These are phyloP conservation scores for Metschnikowia proteae DNA, from an alignment of 805 yeast genomes.

Conservation along the genomic window DNA sequence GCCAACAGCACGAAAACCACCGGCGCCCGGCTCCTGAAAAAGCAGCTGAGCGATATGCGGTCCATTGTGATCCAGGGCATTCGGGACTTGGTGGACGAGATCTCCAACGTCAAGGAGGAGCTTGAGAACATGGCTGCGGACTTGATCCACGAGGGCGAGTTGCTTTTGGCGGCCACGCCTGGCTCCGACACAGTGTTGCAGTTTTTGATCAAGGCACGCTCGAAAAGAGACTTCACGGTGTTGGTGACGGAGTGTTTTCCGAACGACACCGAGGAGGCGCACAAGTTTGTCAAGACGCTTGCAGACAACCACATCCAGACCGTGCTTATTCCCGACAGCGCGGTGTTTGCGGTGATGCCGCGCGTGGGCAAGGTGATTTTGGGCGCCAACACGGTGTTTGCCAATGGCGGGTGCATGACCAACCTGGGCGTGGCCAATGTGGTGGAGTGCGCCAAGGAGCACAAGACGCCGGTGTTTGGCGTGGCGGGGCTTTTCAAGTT, in stretches of 20 bases:
- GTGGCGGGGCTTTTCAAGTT: conserved; percentile 92
- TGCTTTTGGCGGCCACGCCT: conserved; percentile 89
- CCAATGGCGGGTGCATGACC: conserved; percentile 92
- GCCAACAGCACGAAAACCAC: conserved; percentile 22
- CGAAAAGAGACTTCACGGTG: conserved; percentile 88
- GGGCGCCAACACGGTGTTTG: conserved; percentile 89
- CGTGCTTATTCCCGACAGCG: conserved; percentile 86
- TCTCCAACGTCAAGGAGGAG: conserved; percentile 83
- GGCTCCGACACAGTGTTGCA: conserved; percentile 84
- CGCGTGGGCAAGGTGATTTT: conserved; percentile 94
- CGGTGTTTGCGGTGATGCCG: conserved; percentile 93
- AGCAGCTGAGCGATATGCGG: conserved; percentile 61
- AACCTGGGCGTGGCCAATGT: conserved; percentile 89
- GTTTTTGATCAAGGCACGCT: conserved; percentile 79
- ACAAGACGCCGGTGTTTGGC: conserved; percentile 92
- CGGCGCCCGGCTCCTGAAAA: conserved; percentile 31
- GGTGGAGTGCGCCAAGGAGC: conserved; percentile 93
- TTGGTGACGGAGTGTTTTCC: conserved; percentile 91
- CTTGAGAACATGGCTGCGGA: conserved; percentile 89
- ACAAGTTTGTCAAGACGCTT: conserved; percentile 70
- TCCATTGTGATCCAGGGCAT: conserved; percentile 89
- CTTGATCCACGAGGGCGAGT: conserved; percentile 88
- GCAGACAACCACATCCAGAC: conserved; percentile 87
- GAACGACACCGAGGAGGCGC: conserved; percentile 74
- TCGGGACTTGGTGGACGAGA: conserved; percentile 87